Evolutionary conservation across 345 rosid species (phyloP).

Genomic region (Sonneratia alba): DNA sequence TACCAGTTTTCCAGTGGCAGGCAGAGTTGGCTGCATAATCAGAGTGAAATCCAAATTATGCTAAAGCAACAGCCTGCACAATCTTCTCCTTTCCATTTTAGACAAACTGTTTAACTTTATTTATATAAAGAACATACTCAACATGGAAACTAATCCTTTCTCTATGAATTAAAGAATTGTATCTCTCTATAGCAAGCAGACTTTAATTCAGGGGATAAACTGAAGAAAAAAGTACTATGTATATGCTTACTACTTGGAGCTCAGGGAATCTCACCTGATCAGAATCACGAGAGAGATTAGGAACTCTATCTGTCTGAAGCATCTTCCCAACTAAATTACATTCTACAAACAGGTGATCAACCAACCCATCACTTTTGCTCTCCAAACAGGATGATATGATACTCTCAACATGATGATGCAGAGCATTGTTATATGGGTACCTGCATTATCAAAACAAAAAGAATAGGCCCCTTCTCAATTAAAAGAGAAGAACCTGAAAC

Average conservation of each 20-base stretch:
- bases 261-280: conserved; percentile 21
- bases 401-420: conserved; percentile 96
- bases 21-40: conserved; percentile 61
- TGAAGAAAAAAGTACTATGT: neutral
- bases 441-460: conserved; percentile 24
- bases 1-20: conserved; percentile 54
- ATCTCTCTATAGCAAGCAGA: neutral
- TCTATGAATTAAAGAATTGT: too few relatives aligned
- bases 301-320: conserved; percentile 58
- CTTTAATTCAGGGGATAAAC: too few relatives aligned
- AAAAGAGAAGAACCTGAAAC: neutral
- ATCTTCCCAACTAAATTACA: conserved; percentile 69
- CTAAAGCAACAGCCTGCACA: neutral
- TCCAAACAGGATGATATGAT: conserved; percentile 77
- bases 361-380: conserved; percentile 46
- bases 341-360: conserved; percentile 68
- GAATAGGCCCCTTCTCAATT: neutral
- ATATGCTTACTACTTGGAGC: neutral
- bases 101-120: neutral
- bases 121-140: too few relatives aligned
- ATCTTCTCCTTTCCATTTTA: too few relatives aligned
- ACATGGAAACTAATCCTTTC: too few relatives aligned
- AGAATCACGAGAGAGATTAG: conserved; percentile 38
- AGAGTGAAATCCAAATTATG: neutral
- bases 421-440: conserved; percentile 87